Conservation (phyloP, 306 rosid genomes). For the Crotalaria pallida region DNA sequence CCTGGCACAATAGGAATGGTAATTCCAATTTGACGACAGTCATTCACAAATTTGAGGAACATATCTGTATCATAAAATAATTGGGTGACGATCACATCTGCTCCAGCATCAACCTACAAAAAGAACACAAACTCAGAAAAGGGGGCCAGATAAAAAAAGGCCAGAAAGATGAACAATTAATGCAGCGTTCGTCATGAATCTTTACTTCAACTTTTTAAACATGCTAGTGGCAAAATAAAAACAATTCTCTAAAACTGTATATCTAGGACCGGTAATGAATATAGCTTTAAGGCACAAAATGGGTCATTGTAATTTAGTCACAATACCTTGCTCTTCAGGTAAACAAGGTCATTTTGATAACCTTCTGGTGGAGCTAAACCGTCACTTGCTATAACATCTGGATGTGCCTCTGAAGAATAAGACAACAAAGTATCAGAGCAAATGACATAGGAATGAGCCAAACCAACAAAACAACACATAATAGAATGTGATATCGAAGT, state of each 20-base stretch:
- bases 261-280: not conserved
- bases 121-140: conserved; percentile 20
- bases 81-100: conserved; percentile 90
- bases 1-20: conserved; percentile 96
- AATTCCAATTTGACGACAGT: conserved; percentile 97
- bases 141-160: not conserved
- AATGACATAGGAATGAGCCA: not conserved
- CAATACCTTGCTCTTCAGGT: conserved; percentile 76
- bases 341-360: conserved; percentile 73
- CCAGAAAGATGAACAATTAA: not conserved
- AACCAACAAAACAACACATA: not conserved
- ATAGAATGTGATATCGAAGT: not conserved
- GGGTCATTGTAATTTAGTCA: conserved; percentile 5
- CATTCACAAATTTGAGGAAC: conserved; percentile 90
- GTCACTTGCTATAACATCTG: conserved; percentile 63
- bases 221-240: not conserved
- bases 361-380: conserved; percentile 75
- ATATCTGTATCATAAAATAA: conserved; percentile 82
- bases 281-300: not conserved
- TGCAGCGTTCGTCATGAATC: not conserved
- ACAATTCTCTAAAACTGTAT: not conserved
- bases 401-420: conserved; percentile 75
- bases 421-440: conserved; percentile 8
- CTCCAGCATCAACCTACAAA: conserved; percentile 81
- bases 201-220: not conserved